Evolutionary conservation across 2,329 filamentous ascomycete genomes (phyloP).

Genomic region (Fusarium pseudoanthophilum): DNA sequence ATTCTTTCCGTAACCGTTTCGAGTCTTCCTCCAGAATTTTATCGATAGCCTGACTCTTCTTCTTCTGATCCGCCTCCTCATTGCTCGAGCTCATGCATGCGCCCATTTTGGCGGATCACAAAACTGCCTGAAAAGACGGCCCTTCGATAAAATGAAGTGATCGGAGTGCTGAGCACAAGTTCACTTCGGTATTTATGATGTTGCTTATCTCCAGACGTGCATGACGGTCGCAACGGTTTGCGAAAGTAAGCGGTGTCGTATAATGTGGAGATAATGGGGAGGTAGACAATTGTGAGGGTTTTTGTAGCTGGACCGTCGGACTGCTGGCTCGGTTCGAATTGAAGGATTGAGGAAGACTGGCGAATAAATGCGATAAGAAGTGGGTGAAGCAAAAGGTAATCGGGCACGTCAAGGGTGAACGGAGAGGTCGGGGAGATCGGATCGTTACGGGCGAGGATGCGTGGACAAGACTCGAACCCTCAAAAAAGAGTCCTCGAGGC

Average conservation of each 20-base stretch:
- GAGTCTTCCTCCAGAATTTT: constrained; percentile 94
- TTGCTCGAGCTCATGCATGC: constrained; percentile 89
- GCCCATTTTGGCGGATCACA: constrained; percentile 74
- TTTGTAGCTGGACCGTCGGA: background rate
- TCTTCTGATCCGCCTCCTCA: constrained; percentile 92
- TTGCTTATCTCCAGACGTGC: constrained; percentile 38
- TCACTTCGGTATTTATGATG: constrained; percentile 30
- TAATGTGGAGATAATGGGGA: constrained; percentile 6
- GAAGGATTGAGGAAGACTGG: constrained; percentile 4
- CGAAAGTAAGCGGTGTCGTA: constrained; percentile 26
- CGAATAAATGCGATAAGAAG: constrained; percentile 30
- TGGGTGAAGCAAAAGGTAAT: constrained; percentile 32
- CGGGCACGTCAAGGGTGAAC: constrained; percentile 31
- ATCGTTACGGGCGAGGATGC: constrained; percentile 26
- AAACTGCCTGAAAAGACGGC: constrained; percentile 23
- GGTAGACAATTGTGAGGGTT: background rate
- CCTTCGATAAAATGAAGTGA: constrained; percentile 13
- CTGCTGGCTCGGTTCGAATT: constrained; percentile 6
- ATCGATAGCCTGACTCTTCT: constrained; percentile 96
- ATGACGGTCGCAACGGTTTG: constrained; percentile 38
- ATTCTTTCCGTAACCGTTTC: constrained; percentile 91
- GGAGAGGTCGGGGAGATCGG: constrained; percentile 32
- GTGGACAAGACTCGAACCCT: constrained; percentile 9
- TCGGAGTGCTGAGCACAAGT: constrained; percentile 8
- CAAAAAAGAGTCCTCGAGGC: background rate